Base-by-base conservation (phyloP, 2,329 filamentous ascomycete species). In the Pseudocercospora ulei region DNA sequence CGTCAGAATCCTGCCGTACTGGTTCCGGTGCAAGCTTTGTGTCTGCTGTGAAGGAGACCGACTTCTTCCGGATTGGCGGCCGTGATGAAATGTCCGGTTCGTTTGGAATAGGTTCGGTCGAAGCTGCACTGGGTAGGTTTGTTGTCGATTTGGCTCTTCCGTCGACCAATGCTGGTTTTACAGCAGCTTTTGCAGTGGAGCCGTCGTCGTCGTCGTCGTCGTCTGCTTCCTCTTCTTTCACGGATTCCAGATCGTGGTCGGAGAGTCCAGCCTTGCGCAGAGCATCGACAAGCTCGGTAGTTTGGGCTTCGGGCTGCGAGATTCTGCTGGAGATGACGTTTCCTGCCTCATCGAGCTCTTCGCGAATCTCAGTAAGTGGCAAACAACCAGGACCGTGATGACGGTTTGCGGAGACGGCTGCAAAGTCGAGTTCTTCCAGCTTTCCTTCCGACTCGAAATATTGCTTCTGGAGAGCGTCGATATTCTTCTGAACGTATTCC, bases 261-360 rank as follows among this genome's bases (percentile, higher is more conserved):
- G 43, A 62, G 6, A 83, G 66, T 1, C 85, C 85, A n/a, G 77
- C 83, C 59, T 87, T 87, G 53, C 79, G 70, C 40, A 95, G 63
- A 1, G 78, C 74, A 35, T 88, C 77, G 9, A 82, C 59, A 3
- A 95, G 67, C 49, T 82, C 73, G 5, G 76, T 68, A 11, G 81
- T 73, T 8, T 72, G 66, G 36, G 80, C 74, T 4, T 78, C 80
- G 0, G 85, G 80, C n/a, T 64, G 60, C 3, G 56, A 57, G 14
- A 68, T 50, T 1, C 57, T 62, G 48, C 63, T 64, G 1, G 65
- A 82, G 34, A 94, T 62, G 3, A 96, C 73, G 54, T 93, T 90
- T 39, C 79, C 90, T 7, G 93, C 75, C 5, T 95, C 87, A 56
- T 96, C 90, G 14, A 96, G 68, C 64, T 93, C 77, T 62, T 98